Base-by-base conservation (phyloP, 2,329 filamentous ascomycete species). In the Chaetomiaceae sp. region DNA sequence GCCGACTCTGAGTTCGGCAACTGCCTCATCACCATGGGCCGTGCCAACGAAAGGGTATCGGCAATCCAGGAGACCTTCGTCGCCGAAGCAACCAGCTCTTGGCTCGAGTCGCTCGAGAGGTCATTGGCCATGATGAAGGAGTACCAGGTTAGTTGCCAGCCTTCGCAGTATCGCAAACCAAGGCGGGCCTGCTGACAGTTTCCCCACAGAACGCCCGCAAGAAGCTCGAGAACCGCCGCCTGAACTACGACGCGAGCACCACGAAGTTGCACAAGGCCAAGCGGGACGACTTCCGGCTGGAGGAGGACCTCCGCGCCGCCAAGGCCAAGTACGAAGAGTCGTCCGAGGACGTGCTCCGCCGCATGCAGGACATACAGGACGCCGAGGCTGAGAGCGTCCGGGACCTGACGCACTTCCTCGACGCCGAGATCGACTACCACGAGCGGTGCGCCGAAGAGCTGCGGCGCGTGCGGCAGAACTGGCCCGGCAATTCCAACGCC, bases 311-410 rank as follows among this genome's bases (percentile, higher is more conserved):
- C 44, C 85, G 91, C 46, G 78, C 82, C 22, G 88, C 93, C 64
- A 95, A 95, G 65, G 86, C 88, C 58, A 97, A 97, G 68, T 97
- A 95, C 62, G 93, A 97, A 62, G 93, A 97, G 70, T 84, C 88
- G 14, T 93, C 79, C 61, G 91, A 97, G 61, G 91, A 97, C 59
- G 90, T 97, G 45, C 78, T 84, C 58, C 81, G 91, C 49, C 79
- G 91, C 45, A 97, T 97, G 93, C 81, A 94, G 67, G 91, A 97
- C 61, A 94, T 97, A 69, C 91, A 93, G 69, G 90, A 96, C 59
- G 79, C 88, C 18, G 91, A 97, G 66, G 75, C 74, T 35, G 91
- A 97, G 53, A 88, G 83, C 60, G 79, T 95, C 34, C 74, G 78
- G 38, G 88, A 95, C 60, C 71, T 97, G 47, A 82, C 81, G 3